Conservation (phyloP, 2,329 filamentous ascomycete species). For the Fusarium heterosporum region DNA sequence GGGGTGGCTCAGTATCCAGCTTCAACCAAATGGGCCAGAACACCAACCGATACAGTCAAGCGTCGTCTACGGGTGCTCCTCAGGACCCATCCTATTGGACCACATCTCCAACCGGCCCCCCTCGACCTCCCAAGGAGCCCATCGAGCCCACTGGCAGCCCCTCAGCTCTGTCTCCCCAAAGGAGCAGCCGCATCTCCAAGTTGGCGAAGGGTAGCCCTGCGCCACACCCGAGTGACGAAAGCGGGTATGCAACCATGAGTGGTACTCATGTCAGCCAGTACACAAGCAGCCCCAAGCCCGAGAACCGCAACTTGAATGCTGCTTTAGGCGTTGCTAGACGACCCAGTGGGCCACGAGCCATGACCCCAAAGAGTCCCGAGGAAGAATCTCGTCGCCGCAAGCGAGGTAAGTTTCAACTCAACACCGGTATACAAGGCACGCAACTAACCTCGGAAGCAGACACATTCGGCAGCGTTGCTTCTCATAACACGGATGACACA, state of each 20-base stretch:
- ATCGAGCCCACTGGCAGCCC: conserved; percentile 59
- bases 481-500: conserved; percentile 53
- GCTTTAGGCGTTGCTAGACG: conserved; percentile 65
- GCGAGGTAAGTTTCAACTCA: conserved; percentile 60
- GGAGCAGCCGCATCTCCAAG: conserved; percentile 62
- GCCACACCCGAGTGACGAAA: conserved; percentile 68
- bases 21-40: conserved; percentile 64
- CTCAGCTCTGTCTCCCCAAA: conserved; percentile 59
- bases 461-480: conserved; percentile 52
- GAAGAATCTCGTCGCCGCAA: conserved; percentile 65
- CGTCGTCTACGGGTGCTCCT: conserved; percentile 50
- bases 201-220: conserved; percentile 66
- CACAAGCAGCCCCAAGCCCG: conserved; percentile 65
- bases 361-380: conserved; percentile 67
- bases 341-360: conserved; percentile 69
- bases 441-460: conserved; percentile 46
- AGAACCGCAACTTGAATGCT: conserved; percentile 68
- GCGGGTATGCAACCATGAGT: conserved; percentile 63
- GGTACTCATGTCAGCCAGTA: conserved; percentile 62
- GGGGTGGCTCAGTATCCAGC: conserved; percentile 71
- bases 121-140: conserved; percentile 73
- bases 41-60: conserved; percentile 62
- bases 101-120: conserved; percentile 60
- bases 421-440: background rate
- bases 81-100: conserved; percentile 59